These are phyloP conservation scores for Penicillium samsonianum DNA, from an alignment of 495 filamentous ascomycete genomes.

Conservation along the genomic window DNA sequence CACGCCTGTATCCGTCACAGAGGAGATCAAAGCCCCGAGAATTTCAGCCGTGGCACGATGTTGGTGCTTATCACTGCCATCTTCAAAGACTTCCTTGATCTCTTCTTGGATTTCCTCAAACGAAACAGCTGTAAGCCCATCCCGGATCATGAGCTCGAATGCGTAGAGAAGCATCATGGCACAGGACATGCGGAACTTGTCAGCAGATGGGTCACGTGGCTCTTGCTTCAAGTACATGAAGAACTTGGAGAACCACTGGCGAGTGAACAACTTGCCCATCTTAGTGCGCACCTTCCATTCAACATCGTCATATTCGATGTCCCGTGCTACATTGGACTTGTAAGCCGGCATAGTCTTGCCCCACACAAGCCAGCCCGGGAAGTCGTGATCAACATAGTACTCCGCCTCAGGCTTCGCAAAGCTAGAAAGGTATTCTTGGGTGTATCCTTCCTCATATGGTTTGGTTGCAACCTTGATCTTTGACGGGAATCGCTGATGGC, in stretches of 20 bases:
- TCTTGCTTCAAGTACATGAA: conserved; percentile 97
- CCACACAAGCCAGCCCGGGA: conserved; percentile 98
- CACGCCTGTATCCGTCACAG: conserved; percentile 67
- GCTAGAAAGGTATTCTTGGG: conserved; percentile 68
- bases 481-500: conserved; percentile 71
- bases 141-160: conserved; percentile 78
- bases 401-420: conserved; percentile 81
- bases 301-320: conserved; percentile 78
- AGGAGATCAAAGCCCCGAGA: conserved; percentile 76
- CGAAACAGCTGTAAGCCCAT: conserved; percentile 69
- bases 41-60: conserved; percentile 96
- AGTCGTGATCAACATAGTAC: conserved; percentile 87
- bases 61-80: conserved; percentile 96
- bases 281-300: conserved; percentile 75
- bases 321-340: conserved; percentile 65
- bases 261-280: conserved; percentile 77
- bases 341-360: conserved; percentile 77
- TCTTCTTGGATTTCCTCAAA: conserved; percentile 88
- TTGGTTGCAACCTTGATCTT: conserved; percentile 72
- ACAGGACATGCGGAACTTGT: conserved; percentile 86
- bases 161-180: conserved; percentile 82
- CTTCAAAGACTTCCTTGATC: conserved; percentile 71
- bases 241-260: conserved; percentile 82
- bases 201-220: conserved; percentile 76
- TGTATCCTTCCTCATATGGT: conserved; percentile 73